Base-by-base conservation (phyloP, 768 basidiomycete genomes). In the Scleroderma bovista region DNA sequence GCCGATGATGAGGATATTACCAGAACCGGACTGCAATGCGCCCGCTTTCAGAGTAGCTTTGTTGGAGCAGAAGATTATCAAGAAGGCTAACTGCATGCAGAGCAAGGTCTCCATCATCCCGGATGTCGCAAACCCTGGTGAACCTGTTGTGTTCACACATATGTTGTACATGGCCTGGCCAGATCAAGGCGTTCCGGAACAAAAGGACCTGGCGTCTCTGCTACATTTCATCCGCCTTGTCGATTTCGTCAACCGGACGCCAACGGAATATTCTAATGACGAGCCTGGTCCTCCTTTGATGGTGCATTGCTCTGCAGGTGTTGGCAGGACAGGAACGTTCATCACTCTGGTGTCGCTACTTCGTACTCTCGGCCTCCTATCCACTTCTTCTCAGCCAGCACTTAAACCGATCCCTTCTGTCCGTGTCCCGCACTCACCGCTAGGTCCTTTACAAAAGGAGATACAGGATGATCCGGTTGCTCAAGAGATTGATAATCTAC, bases 241-340 rank as follows among this genome's bases (percentile, higher is more conserved):
- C 22, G 84, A 88, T 56, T 60, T 58, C 7, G 68, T 73, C 39
- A 90, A 90, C 65, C 76, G 75, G 52, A 74, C 78, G 53, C 50
- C 59, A 22, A 55, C 66, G 10, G 22, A 37, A 15, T 47, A 52
- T 13, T 46, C 54, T 10, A 56, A 60, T 19, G 60, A 58, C 26
- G 77, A 84, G 56, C 70, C 77, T 13, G 83, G 86, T 54, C 85
- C 86, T n/a, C 89, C 89, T 0, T 77, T 88, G 54, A 78, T 93
- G 58, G 77, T 89, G 26, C 81, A 87, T 53, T 94, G 92, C 61
- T 92, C 89, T 23, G 92, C 93, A 1, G 92, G 92, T 4, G 75
- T 93, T 51, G 92, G 92, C 3, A 78, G 92, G 32, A 92, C 92
- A 4, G 92, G 92, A 16, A 79, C 90, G 6, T 92, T 91, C 68